Conservation (phyloP, 345 rosid genomes). For the Lepidium africanum region DNA sequence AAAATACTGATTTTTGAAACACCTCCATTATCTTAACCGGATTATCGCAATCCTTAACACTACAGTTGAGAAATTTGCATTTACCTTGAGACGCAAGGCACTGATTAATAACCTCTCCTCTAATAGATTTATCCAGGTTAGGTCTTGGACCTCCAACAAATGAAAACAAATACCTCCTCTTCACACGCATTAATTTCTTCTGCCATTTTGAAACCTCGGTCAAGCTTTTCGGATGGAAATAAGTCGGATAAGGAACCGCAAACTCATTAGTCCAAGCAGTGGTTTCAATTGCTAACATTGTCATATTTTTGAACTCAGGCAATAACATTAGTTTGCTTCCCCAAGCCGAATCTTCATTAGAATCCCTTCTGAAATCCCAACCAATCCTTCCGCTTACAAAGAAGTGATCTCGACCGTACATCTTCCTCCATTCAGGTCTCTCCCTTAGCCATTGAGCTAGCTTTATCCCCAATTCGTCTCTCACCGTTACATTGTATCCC, state of each 20-base stretch:
- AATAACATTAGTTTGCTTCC: constrained; percentile 39
- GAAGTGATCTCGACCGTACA: constrained; percentile 43
- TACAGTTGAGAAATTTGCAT: constrained; percentile 38
- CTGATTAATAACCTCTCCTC: constrained; percentile 36
- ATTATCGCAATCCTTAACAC: constrained; percentile 17
- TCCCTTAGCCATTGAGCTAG: constrained; percentile 30
- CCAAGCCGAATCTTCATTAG: constrained; percentile 25
- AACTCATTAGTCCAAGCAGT: constrained; percentile 27
- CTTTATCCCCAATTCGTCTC: constrained; percentile 29
- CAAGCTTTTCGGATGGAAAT: constrained; percentile 35
- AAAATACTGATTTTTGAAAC: constrained; percentile 36
- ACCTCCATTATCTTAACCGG: constrained; percentile 40
- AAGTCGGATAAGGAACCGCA: constrained; percentile 42
- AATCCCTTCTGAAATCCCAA: constrained; percentile 31
- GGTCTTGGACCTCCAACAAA: constrained; percentile 41
- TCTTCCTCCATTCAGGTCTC: constrained; percentile 35
- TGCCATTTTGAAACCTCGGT: constrained; percentile 35
- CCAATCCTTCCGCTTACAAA: constrained; percentile 36
- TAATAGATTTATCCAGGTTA: constrained; percentile 18
- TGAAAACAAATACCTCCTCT: constrained; percentile 28
- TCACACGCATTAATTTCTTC: constrained; percentile 17
- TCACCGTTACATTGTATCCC: constrained; percentile 24
- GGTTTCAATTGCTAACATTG: constrained; percentile 39
- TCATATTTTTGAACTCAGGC: constrained; percentile 29
- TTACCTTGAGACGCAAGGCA: constrained; percentile 28